A percentile compares a stretch with the other conserved stretches of the same genome.
Conservation (phyloP, 306 rosid genomes). For the Medicago lupulina region DNA sequence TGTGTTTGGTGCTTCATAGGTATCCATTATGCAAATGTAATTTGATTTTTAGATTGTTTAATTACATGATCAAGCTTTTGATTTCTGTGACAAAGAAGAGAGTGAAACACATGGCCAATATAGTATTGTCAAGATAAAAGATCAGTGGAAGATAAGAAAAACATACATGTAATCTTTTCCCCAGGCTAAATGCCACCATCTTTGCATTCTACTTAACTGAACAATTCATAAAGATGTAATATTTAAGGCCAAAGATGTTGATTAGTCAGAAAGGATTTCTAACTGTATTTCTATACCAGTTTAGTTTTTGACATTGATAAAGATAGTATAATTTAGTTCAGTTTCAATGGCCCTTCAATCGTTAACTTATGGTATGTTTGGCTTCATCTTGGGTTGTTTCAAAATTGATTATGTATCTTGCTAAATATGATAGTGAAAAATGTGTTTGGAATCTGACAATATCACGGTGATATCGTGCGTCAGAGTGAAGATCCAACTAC, state of each 20-base stretch:
- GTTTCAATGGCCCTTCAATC: background rate
- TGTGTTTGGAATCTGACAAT: too few relatives aligned
- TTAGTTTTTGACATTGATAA: background rate
- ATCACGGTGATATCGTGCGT: too few relatives aligned
- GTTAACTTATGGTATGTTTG: background rate
- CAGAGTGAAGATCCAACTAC: too few relatives aligned
- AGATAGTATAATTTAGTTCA: background rate
- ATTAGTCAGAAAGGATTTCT: background rate
- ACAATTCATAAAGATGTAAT: background rate
- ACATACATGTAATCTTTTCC: background rate
- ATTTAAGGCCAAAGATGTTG: background rate
- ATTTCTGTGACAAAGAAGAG: background rate
- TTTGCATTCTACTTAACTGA: background rate
- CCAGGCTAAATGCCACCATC: too few relatives aligned
- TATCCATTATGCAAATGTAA: background rate
- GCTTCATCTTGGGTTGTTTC: background rate
- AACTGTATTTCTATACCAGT: background rate
- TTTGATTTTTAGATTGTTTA: constrained; percentile 4
- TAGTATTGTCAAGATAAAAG: background rate
- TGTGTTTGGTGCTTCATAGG: background rate
- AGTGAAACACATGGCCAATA: background rate
- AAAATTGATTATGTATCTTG: too few relatives aligned
- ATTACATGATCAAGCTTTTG: background rate
- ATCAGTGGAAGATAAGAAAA: background rate
- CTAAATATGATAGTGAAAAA: too few relatives aligned